Conservation (phyloP, 495 filamentous ascomycete species). For the Penicillium diatomitis region DNA sequence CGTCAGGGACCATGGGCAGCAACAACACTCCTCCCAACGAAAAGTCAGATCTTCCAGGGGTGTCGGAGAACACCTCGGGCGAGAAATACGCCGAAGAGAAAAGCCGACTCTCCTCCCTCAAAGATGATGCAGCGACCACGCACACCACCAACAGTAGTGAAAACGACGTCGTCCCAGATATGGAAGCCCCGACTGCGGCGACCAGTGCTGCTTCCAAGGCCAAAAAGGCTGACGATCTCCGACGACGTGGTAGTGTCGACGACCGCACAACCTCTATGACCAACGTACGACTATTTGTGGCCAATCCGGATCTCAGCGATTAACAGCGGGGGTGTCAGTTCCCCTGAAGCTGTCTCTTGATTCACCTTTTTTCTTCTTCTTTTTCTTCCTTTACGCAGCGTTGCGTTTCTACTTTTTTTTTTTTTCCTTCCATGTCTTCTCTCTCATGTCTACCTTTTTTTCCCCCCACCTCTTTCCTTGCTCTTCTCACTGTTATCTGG, state of each 20-base stretch:
- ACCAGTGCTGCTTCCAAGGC: slow-evolving; percentile 50
- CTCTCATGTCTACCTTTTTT: slow-evolving; percentile 7
- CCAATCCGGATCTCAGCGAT: slow-evolving; percentile 80
- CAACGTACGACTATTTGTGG: slow-evolving; percentile 78
- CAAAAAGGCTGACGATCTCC: slow-evolving; percentile 65
- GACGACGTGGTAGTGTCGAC: slow-evolving; percentile 85
- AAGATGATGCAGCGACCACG: slow-evolving; percentile 37
- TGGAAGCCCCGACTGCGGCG: slow-evolving; percentile 36
- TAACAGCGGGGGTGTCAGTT: slow-evolving; percentile 16
- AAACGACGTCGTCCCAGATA: slow-evolving; percentile 46
- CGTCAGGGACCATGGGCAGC: slow-evolving; percentile 57
- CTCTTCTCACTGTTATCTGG: not conserved
- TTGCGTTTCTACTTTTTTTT: not conserved
- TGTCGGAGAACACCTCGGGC: slow-evolving; percentile 44
- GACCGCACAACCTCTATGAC: slow-evolving; percentile 81
- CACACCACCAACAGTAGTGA: slow-evolving; percentile 33
- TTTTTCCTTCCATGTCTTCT: slow-evolving; percentile 7
- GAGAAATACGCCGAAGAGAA: slow-evolving; percentile 29
- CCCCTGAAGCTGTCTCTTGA: not conserved
- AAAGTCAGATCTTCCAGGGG: slow-evolving; percentile 39
- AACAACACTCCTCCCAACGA: slow-evolving; percentile 56
- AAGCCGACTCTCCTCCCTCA: slow-evolving; percentile 28
- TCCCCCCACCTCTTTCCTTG: slow-evolving; percentile 5
- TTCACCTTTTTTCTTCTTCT: slow-evolving; percentile 5
- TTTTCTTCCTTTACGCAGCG: slow-evolving; percentile 1